Base-by-base conservation (phyloP, 164 flowering plant species). In the Annona squamosa region DNA sequence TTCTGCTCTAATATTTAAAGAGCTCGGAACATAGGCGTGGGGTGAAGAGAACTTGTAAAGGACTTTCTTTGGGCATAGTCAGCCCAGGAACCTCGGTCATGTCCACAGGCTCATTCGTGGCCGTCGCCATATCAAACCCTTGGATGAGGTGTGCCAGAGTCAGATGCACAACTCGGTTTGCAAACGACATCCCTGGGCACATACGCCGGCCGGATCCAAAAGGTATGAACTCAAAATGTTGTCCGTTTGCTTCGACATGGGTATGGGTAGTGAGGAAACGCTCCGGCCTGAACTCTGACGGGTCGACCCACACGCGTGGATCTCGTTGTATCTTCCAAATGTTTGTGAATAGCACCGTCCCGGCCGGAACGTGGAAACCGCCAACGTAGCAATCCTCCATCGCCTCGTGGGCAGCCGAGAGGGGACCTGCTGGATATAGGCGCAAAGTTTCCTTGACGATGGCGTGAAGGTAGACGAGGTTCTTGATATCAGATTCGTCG, bases 261-360 rank as follows among this genome's bases (percentile, higher is more conserved):
- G 37, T 26, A 26, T 26, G 37, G 1, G 37, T 26, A 13, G 63
- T 70, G 41, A 69, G 72, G 59, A 89, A 89, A 67, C 93, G 83
- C 79, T 85, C 93, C 0, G 91, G 93, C 63, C 41, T 73, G 75
- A 89, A 89, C 63, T 52, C 75, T 0, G 44, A 52, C 0, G 91
- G 85, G 44, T 87, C 87, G 0, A 69, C 83, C 93, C 91, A 89
- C 37, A 26, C 37, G 37, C 37, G 37, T 26, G 37, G 37, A 26
- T 26, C 37, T 26, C 37, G 37, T 26, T 89, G 91, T 2, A 86
- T 67, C 0, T 2, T 26, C 37, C 37, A 26, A 26, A 26, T 26
- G 37, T 26, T 26, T 26, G 37, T 26, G 37, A 26, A 26, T 37
- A 89, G 18, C 70, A 76, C 83, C 3, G 91, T 86, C 16, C 82